These are phyloP conservation scores for Huntiella abstrusa DNA, from an alignment of 2,329 filamentous ascomycete genomes.

Conservation along the genomic window DNA sequence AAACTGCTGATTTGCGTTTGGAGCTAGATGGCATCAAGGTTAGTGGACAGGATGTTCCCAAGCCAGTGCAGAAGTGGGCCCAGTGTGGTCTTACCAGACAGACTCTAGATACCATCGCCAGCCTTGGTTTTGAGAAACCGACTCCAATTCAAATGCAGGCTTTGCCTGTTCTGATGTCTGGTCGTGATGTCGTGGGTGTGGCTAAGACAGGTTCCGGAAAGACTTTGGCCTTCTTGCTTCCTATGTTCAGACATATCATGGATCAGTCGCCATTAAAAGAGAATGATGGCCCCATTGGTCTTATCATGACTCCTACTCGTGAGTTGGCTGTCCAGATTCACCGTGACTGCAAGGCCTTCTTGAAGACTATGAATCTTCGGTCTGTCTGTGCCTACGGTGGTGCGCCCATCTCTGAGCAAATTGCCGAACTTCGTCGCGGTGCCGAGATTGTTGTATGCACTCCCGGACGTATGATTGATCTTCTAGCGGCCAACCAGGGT, in stretches of 20 bases:
- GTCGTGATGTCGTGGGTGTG: slow-evolving; percentile 85
- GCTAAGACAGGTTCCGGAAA: slow-evolving; percentile 97
- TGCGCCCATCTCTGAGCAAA: slow-evolving; percentile 91
- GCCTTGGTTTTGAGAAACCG: slow-evolving; percentile 67
- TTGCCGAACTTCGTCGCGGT: slow-evolving; percentile 86
- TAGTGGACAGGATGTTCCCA: slow-evolving; percentile 69
- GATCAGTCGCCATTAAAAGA: slow-evolving; percentile 70
- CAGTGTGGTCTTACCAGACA: slow-evolving; percentile 81
- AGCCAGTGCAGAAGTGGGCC: slow-evolving; percentile 90
- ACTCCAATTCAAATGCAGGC: slow-evolving; percentile 93
- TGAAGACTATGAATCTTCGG: slow-evolving; percentile 68
- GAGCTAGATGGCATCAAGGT: slow-evolving; percentile 95
- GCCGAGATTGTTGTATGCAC: slow-evolving; percentile 92
- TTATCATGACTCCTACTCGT: slow-evolving; percentile 87
- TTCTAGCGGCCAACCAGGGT: slow-evolving; percentile 83
- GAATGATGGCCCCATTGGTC: slow-evolving; percentile 67
- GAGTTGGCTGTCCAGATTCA: slow-evolving; percentile 90
- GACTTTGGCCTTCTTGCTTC: slow-evolving; percentile 83
- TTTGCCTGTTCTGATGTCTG: slow-evolving; percentile 87
- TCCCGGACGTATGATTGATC: slow-evolving; percentile 85
- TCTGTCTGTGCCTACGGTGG: slow-evolving; percentile 89
- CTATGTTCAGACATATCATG: slow-evolving; percentile 96
- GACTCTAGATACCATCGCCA: slow-evolving; percentile 67
- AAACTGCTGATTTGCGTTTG: slow-evolving; percentile 60
- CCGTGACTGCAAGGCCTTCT: slow-evolving; percentile 81